Evolutionary conservation across 768 basidiomycete species (phyloP), one percentile per base, ranked within the genome.

Genomic region (Collybia sordida): DNA sequence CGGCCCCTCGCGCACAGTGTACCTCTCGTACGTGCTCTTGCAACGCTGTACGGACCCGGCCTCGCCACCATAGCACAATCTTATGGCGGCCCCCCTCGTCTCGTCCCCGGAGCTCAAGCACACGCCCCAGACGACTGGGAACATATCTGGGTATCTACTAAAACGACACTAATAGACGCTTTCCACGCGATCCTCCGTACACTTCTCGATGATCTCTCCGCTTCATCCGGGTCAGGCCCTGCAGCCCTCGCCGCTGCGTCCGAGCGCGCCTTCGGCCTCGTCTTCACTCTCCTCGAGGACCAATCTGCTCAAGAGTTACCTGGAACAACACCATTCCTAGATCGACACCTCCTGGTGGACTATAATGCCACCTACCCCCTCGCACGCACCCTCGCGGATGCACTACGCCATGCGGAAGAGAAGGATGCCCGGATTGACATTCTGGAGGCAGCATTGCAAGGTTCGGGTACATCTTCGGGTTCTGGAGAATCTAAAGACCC

Each of bases 341-440:
- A 89, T 59, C 80, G 77, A 22, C 62, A 87, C 9, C 73, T 92
- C 19, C 65, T 92, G 9, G 77, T 76, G 5, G 90, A 92, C 59
- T 90, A 91, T 64, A 84, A 90, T 51, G 73, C 82, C 36, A 69
- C 82, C 1, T 87, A 90, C 63, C 73, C 80, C 42, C 70, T 91
- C 11, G 73, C 78, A 6, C 66, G 62, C 22, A 76, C 75, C 0
- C 74, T 90, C 22, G 59, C 73, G 12, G 65, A 68, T 4, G 73
- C 75, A 8, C 65, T 82, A 23, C 70, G 62, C 21, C 67, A 69
- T 47, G 73, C 74, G 0, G 62, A 71, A 14, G 78, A 79, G 50
- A 80, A 82, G 49, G 84, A 88, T 51, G 75, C 78, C 1, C 74
- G 82, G 38, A 60, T 84, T 12, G 80, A 87, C 52, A 54, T 80